These are phyloP conservation scores for Byssochlamys sp. DNA, from an alignment of 2,329 filamentous ascomycete species.

Conservation along the genomic window DNA sequence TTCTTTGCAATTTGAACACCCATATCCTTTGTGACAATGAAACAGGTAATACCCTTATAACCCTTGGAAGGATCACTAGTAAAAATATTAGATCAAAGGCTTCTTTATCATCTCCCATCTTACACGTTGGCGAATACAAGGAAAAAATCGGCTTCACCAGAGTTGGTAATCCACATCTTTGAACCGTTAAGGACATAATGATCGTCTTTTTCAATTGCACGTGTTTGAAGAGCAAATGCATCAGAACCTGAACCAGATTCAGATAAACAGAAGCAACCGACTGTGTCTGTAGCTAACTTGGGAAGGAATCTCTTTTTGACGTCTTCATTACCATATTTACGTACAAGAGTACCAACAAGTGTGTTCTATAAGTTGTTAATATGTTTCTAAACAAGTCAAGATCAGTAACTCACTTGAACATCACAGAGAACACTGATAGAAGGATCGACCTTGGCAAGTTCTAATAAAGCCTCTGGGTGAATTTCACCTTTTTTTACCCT, in stretches of 20 bases:
- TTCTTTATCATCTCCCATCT: too few species aligned
- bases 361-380: conserved; percentile 99
- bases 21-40: conserved; percentile 82
- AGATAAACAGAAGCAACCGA: conserved; percentile 83
- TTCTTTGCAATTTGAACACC: conserved; percentile 97
- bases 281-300: conserved; percentile 74
- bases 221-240: conserved; percentile 88
- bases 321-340: conserved; percentile 71
- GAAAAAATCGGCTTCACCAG: conserved; percentile 85
- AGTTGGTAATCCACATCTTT: conserved; percentile 99
- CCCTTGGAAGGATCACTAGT: conserved; percentile 79
- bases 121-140: conserved; percentile 98
- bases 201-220: conserved; percentile 69
- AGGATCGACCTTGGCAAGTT: too few species aligned
- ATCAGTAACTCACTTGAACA: too few species aligned
- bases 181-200: conserved; percentile 80
- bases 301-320: conserved; percentile 81
- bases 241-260: conserved; percentile 90
- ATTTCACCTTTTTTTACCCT: too few species aligned
- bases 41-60: conserved; percentile 94
- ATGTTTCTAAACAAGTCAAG: too few species aligned
- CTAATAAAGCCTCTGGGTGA: too few species aligned
- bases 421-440: too few species aligned
- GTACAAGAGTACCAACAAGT: conserved; percentile 81
- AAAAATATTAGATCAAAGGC: too few species aligned